phyloP scores from a whole-genome alignment of 306 rosid species.

The Vigna hirtella region DNA sequence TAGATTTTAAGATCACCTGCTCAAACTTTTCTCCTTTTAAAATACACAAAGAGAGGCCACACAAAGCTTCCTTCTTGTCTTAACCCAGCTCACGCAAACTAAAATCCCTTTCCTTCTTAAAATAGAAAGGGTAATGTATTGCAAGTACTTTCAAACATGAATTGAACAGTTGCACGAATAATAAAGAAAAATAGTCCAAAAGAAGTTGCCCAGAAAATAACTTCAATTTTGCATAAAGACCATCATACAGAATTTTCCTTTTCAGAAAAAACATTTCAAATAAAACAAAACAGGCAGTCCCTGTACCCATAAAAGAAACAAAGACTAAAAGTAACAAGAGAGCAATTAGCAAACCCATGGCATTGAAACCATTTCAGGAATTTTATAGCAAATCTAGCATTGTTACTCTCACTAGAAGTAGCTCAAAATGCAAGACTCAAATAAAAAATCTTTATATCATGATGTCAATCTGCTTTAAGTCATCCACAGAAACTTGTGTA shows the following conservation, averaged over 20 bases:
- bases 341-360: slow-evolving; percentile 19
- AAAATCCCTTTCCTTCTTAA: slow-evolving; percentile 14
- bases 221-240: slow-evolving; percentile 27
- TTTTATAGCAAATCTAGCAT: slow-evolving; percentile 15
- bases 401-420: slow-evolving; percentile 11
- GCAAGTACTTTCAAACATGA: slow-evolving; percentile 14
- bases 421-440: slow-evolving; percentile 21
- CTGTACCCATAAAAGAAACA: slow-evolving; percentile 11
- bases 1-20: slow-evolving; percentile 18
- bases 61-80: slow-evolving; percentile 33
- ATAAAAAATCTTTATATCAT: slow-evolving; percentile 22
- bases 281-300: slow-evolving; percentile 26
- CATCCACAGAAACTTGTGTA: slow-evolving; percentile 13
- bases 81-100: slow-evolving; percentile 26
- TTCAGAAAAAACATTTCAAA: slow-evolving; percentile 18
- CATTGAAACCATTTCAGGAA: not conserved
- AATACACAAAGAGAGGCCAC: slow-evolving; percentile 7
- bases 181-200: slow-evolving; percentile 26
- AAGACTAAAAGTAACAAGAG: not conserved
- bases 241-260: not conserved
- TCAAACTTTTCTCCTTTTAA: slow-evolving; percentile 19
- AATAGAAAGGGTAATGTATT: not conserved
- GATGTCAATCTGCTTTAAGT: slow-evolving; percentile 11
- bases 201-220: slow-evolving; percentile 26
- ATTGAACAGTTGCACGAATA: slow-evolving; percentile 21